A percentile compares a stretch with the other conserved stretches of the same genome.
phyloP scores from a whole-genome alignment of 2,329 filamentous ascomycete species.

The Apiospora sp. region DNA sequence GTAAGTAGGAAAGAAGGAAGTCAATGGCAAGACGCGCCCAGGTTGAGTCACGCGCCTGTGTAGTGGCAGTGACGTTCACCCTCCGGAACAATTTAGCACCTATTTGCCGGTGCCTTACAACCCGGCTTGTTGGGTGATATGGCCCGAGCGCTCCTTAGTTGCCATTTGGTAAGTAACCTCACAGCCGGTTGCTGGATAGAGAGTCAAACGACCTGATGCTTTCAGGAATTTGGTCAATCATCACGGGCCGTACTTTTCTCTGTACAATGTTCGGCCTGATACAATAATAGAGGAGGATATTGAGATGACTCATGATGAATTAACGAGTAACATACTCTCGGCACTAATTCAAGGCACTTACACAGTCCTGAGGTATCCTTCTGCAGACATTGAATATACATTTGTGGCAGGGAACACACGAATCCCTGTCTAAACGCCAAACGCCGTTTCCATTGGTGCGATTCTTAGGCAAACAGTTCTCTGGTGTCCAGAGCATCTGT shows the following conservation, averaged over 20 bases:
- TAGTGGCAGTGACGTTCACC: constrained; percentile 3
- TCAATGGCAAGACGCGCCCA: background rate
- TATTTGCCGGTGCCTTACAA: background rate
- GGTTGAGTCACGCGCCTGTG: constrained; percentile 7
- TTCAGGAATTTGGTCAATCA: too few species aligned
- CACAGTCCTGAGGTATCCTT: background rate
- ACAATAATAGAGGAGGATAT: background rate
- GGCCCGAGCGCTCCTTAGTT: background rate
- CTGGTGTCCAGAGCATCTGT: constrained; percentile 78
- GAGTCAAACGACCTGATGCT: background rate
- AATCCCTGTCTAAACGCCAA: constrained; percentile 23
- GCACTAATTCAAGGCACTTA: background rate
- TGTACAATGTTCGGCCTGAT: background rate
- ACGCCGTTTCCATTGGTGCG: constrained; percentile 10
- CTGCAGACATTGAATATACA: constrained; percentile 14
- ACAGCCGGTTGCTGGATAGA: background rate
- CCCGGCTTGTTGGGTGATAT: constrained; percentile 8
- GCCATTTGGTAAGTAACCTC: background rate
- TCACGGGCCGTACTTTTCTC: too few species aligned
- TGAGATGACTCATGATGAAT: background rate
- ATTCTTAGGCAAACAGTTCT: constrained; percentile 74
- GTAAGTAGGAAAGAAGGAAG: background rate
- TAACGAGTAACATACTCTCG: constrained; percentile 15
- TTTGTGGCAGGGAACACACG: background rate
- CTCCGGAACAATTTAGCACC: constrained; percentile 13